A percentile compares a stretch with the other conserved stretches of the same genome.
These are phyloP conservation scores for Polygonum maritimum DNA, from an alignment of 148 eudicot species.

Conservation along the genomic window DNA sequence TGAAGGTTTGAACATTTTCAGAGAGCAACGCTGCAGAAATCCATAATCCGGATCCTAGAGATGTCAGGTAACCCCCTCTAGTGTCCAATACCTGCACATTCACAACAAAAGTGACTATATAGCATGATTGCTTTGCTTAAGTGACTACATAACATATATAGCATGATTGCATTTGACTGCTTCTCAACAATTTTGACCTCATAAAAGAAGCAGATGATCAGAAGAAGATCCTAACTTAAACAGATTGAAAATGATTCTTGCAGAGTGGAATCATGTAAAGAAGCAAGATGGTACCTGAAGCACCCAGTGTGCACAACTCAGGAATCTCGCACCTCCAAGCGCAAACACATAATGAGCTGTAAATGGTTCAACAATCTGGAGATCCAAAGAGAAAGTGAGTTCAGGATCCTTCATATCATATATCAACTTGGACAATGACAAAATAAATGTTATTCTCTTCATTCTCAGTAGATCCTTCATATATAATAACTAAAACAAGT, in stretches of 20 bases:
- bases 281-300: slow-evolving; percentile 17
- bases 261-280: not conserved
- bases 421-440: not conserved
- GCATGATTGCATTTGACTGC: not conserved
- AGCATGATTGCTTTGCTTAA: not conserved
- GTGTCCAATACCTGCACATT: slow-evolving; percentile 47
- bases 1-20: slow-evolving; percentile 74
- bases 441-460: not conserved
- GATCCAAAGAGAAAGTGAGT: slow-evolving; percentile 4
- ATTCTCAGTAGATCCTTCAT: not conserved
- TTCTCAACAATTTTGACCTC: not conserved
- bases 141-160: too few species aligned
- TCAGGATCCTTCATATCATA: not conserved
- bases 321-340: slow-evolving; percentile 36
- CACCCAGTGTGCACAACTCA: slow-evolving; percentile 45
- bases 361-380: slow-evolving; percentile 43
- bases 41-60: slow-evolving; percentile 49
- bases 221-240: not conserved
- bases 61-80: slow-evolving; percentile 32
- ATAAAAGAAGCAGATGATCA: not conserved
- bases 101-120: too few species aligned
- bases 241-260: not conserved
- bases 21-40: slow-evolving; percentile 37
- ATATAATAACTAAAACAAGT: not conserved
- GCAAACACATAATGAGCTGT: slow-evolving; percentile 49